Percentiles rank a stretch among this genome's conserved stretches.
These are phyloP conservation scores for Nothophaeocryptopus gaeumannii DNA, from an alignment of 2,329 filamentous ascomycete genomes.

Conservation along the genomic window DNA sequence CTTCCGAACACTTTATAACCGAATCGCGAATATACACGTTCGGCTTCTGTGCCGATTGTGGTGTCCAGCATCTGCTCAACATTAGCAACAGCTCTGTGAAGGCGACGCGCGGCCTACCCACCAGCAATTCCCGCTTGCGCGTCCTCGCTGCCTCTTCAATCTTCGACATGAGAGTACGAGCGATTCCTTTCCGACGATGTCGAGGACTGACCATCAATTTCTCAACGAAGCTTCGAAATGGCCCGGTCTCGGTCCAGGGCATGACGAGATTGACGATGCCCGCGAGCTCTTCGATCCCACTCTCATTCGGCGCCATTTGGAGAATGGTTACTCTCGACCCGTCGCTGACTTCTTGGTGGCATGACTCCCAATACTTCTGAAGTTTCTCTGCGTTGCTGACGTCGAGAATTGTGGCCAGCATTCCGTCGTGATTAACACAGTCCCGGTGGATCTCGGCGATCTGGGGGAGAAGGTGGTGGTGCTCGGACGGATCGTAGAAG, in stretches of 20 bases:
- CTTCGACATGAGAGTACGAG: constrained; percentile 51
- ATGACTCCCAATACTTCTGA: constrained; percentile 56
- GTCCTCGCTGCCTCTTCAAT: constrained; percentile 55
- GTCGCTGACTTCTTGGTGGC: constrained; percentile 48
- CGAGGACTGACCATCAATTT: constrained; percentile 57
- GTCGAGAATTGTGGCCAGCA: constrained; percentile 55
- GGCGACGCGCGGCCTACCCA: constrained; percentile 37
- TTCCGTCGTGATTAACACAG: constrained; percentile 58
- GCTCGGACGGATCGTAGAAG: constrained; percentile 27
- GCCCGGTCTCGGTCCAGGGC: constrained; percentile 55
- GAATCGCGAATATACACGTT: constrained; percentile 54
- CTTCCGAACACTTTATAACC: constrained; percentile 57
- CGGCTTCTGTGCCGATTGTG: constrained; percentile 52
- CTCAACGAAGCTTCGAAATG: constrained; percentile 56
- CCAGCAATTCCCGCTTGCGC: constrained; percentile 53
- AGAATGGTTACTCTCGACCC: constrained; percentile 52
- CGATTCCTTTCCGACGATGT: constrained; percentile 53
- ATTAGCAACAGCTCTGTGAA: not conserved
- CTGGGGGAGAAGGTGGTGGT: constrained; percentile 55
- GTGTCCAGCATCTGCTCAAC: constrained; percentile 51
- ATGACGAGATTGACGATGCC: constrained; percentile 57
- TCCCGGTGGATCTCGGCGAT: constrained; percentile 58
- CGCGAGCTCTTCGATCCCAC: constrained; percentile 43
- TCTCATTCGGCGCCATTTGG: constrained; percentile 15
- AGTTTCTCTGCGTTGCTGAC: constrained; percentile 44